These are phyloP conservation scores for Ceratobasidium papillatum DNA, from an alignment of 1,284 basidiomycete genomes.

Conservation along the genomic window DNA sequence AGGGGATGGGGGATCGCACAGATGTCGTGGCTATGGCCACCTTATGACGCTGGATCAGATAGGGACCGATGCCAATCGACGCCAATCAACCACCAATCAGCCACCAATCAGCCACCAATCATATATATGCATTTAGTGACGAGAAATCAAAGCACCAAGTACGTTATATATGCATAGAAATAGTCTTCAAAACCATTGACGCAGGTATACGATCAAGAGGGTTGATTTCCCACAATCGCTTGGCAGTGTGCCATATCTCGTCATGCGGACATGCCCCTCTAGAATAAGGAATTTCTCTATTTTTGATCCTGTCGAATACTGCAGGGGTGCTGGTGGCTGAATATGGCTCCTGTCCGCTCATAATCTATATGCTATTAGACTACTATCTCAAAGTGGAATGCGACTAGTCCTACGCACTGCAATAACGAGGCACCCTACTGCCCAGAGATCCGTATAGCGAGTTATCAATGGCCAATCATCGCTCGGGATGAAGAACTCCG, in stretches of 20 bases:
- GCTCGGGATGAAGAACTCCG: not conserved
- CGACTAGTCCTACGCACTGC: not conserved
- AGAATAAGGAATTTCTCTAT: slow-evolving; percentile 4
- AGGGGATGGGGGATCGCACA: not conserved
- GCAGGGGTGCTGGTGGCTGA: not conserved
- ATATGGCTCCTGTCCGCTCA: slow-evolving; percentile 10
- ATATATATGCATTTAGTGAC: too few relatives aligned
- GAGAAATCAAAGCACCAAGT: not conserved
- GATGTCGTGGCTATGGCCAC: slow-evolving; percentile 32
- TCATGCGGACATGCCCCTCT: not conserved
- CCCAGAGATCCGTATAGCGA: slow-evolving; percentile 17
- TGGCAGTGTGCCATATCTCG: slow-evolving; percentile 6
- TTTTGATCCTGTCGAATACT: slow-evolving; percentile 2
- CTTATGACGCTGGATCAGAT: not conserved
- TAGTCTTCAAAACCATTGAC: not conserved
- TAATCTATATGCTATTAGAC: not conserved
- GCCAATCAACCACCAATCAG: not conserved
- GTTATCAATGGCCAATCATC: not conserved
- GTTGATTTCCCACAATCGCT: not conserved
- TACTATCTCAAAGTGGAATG: not conserved
- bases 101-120: too few relatives aligned
- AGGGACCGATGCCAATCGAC: not conserved
- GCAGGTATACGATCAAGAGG: not conserved
- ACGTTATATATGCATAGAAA: not conserved
- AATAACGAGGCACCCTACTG: slow-evolving; percentile 3